phyloP scores from a whole-genome alignment of 225 moss, liverwort and hornwort genomes.

The Rhytidiadelphus loreus region DNA sequence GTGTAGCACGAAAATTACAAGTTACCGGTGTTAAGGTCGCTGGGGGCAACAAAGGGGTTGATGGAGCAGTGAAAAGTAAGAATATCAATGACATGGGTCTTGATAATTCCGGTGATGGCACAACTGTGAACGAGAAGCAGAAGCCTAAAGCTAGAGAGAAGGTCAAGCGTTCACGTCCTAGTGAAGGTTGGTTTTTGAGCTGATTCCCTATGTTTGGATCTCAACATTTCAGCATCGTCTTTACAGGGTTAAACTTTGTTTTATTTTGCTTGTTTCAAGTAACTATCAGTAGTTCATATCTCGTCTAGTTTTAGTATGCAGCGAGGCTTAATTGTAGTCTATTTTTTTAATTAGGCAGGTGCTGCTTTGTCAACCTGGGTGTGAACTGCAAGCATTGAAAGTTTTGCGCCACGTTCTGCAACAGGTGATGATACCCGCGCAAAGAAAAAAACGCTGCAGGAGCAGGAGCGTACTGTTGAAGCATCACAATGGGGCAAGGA shows the following conservation, averaged over 20 bases:
- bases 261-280: background rate
- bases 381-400: background rate
- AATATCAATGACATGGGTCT: constrained; percentile 75
- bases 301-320: background rate
- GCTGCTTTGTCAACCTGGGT: background rate
- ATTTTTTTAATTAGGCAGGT: background rate
- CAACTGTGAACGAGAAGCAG: constrained; percentile 40
- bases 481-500: constrained; percentile 25
- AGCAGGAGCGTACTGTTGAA: constrained; percentile 37
- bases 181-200: constrained; percentile 50
- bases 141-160: constrained; percentile 63
- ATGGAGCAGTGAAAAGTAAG: constrained; percentile 60
- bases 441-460: constrained; percentile 44
- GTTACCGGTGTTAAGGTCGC: constrained; percentile 11
- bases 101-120: constrained; percentile 35
- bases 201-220: background rate
- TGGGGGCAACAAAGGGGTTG: constrained; percentile 40
- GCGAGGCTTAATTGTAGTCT: background rate
- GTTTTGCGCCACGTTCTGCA: background rate
- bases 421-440: constrained; percentile 63
- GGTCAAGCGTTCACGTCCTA: constrained; percentile 49
- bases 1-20: constrained; percentile 45
- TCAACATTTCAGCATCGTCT: background rate
- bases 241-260: background rate
- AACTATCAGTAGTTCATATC: background rate